phyloP scores from a whole-genome alignment of 2,329 filamentous ascomycete genomes.

The Ophiostoma montium region DNA sequence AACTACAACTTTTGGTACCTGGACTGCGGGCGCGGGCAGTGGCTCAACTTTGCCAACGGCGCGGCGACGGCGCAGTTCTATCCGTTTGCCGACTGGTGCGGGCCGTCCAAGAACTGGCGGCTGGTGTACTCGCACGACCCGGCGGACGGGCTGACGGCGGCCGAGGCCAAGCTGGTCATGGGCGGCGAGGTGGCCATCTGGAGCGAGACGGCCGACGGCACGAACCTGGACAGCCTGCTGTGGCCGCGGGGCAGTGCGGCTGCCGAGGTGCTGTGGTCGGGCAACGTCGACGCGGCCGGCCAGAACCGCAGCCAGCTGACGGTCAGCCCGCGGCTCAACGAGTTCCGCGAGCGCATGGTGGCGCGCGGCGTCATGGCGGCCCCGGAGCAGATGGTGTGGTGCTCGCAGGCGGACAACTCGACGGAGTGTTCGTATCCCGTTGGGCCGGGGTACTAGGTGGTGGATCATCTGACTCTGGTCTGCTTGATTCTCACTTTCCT shows the following conservation, averaged over 20 bases:
- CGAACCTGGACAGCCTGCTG: conserved; percentile 60
- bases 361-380: conserved; percentile 47
- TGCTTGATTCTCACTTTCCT: not conserved
- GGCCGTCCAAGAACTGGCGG: conserved; percentile 67
- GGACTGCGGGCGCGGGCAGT: conserved; percentile 69
- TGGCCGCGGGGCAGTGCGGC: conserved; percentile 67
- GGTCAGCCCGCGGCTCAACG: conserved; percentile 54
- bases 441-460: conserved; percentile 8
- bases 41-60: conserved; percentile 56
- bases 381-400: conserved; percentile 60
- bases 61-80: conserved; percentile 36
- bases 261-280: conserved; percentile 71
- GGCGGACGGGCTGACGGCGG: conserved; percentile 43
- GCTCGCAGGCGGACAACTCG: conserved; percentile 43
- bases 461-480: not conserved
- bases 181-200: conserved; percentile 75
- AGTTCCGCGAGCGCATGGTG: conserved; percentile 65
- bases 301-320: conserved; percentile 57
- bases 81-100: conserved; percentile 72
- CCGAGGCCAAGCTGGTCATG: conserved; percentile 52
- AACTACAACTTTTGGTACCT: conserved; percentile 74
- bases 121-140: conserved; percentile 73
- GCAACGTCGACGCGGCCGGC: conserved; percentile 48
- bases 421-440: conserved; percentile 28
- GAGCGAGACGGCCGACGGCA: conserved; percentile 63